Evolutionary conservation across 176 grass and related monocot genomes (phyloP), one percentile per base, ranked within the genome.

Genomic region (Zoysia pacifica): DNA sequence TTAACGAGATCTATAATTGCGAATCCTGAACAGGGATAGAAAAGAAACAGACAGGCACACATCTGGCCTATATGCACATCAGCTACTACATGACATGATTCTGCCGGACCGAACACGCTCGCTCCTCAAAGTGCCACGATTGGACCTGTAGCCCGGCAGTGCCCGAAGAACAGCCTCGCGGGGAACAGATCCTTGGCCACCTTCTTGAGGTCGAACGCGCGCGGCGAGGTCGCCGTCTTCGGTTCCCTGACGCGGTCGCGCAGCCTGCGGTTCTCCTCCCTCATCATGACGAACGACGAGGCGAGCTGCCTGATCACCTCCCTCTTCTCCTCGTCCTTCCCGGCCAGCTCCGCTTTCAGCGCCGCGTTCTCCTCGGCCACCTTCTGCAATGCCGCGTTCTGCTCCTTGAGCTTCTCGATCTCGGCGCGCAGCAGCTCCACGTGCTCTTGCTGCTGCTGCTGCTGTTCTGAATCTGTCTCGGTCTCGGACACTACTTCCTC

Each of bases 311-410:
- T 89, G 82, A 99, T 99, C 1, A 88, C 92, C 86, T 99, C 96
- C 88, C 96, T 89, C 82, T 99, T 99, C 79, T 99, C 92, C 82
- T 99, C 92, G 14, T 95, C 85, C 83, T 97, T 97, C 5, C 8
- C 62, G 6, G 83, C 82, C 43, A 95, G 66, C 79, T 94, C 90
- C 12, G 48, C 76, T 63, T 73, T 74, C 0, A 91, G 62, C 1
- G 58, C 76, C 5, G 56, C 60, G 47, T 67, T 94, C 83, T 94
- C 87, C 9, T 88, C 82, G 6, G 59, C 37, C 14, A 36, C 75
- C 69, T 60, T 92, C 42, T 81, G 82, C 48, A 94, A 14, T 47
- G 80, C 83, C 0, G 62, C 39, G 2, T 84, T 93, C 79, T 88
- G 72, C 65, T 73, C 62, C 59, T 36, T 53, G 5, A 88, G 75